Percentiles rank a stretch among this genome's conserved stretches.
These are phyloP conservation scores for Debaryomyces tyrocola DNA, from an alignment of 805 yeast species.

Conservation along the genomic window DNA sequence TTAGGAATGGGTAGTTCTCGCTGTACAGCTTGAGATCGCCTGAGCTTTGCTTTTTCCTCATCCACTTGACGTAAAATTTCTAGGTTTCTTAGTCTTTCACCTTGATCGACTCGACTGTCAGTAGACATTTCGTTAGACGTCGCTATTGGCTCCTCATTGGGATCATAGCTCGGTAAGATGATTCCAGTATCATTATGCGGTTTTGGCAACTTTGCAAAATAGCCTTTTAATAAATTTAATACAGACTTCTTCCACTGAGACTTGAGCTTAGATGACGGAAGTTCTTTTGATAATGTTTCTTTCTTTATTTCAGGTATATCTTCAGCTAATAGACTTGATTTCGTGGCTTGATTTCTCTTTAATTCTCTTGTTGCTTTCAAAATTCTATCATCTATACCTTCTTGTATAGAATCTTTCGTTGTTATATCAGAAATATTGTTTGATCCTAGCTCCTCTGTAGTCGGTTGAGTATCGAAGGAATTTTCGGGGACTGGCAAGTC, in stretches of 20 bases:
- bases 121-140: slow-evolving; percentile 22
- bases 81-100: slow-evolving; percentile 21
- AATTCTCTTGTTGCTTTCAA: slow-evolving; percentile 32
- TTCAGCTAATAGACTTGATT: slow-evolving; percentile 36
- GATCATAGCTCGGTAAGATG: slow-evolving; percentile 32
- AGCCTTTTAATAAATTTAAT: slow-evolving; percentile 7
- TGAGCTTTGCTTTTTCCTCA: slow-evolving; percentile 27
- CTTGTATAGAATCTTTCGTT: slow-evolving; percentile 16
- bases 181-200: slow-evolving; percentile 38
- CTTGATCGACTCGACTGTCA: slow-evolving; percentile 27
- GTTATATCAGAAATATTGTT: no score
- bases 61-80: slow-evolving; percentile 23
- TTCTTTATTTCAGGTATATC: not conserved
- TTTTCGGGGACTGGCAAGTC: slow-evolving; percentile 25
- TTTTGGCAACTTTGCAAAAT: slow-evolving; percentile 31
- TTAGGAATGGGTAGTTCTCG: slow-evolving; percentile 44
- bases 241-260: slow-evolving; percentile 9
- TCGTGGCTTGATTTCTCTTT: slow-evolving; percentile 24
- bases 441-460: no score
- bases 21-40: slow-evolving; percentile 50
- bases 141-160: slow-evolving; percentile 14
- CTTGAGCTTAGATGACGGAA: not conserved
- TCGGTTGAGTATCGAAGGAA: slow-evolving; percentile 4
- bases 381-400: slow-evolving; percentile 34
- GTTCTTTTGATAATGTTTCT: not conserved